A percentile compares a stretch with the other conserved stretches of the same genome.
phyloP scores from a whole-genome alignment of 148 eudicot species.

The Nepenthes gracilis region DNA sequence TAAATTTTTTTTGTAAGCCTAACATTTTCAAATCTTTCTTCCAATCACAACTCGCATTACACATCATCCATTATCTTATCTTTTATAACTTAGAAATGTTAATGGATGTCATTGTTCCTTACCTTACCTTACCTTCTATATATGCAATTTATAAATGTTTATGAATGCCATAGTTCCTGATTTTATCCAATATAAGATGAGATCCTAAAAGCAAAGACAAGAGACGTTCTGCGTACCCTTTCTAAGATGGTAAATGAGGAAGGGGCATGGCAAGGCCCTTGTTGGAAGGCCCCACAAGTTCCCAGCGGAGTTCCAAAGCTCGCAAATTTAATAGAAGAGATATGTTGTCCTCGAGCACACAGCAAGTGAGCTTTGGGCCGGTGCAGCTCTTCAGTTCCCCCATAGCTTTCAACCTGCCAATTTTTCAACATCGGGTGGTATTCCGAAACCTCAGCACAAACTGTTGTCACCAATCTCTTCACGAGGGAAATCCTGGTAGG shows the following conservation, averaged over 20 bases:
- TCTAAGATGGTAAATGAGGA: slow-evolving; percentile 44
- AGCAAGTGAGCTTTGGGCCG: slow-evolving; percentile 51
- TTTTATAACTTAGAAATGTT: no score
- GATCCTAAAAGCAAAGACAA: not conserved
- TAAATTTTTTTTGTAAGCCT: no score
- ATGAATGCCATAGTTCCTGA: no score
- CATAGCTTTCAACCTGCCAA: slow-evolving; percentile 56
- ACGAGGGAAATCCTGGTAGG: slow-evolving; percentile 52
- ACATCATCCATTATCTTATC: no score
- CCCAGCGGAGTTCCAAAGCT: slow-evolving; percentile 89
- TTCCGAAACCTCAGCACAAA: slow-evolving; percentile 65
- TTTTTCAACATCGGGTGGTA: slow-evolving; percentile 57
- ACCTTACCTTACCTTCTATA: no score
- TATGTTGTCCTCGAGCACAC: slow-evolving; percentile 50
- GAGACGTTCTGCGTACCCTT: slow-evolving; percentile 31
- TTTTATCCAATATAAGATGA: no score
- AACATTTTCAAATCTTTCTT: no score
- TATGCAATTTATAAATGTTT: no score
- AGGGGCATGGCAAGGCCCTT: slow-evolving; percentile 70
- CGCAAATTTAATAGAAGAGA: slow-evolving; percentile 75
- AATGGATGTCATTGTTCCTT: no score
- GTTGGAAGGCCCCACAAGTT: slow-evolving; percentile 67
- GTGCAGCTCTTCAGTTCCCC: slow-evolving; percentile 35
- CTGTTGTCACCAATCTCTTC: slow-evolving; percentile 50
- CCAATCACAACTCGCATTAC: no score